A percentile compares a stretch with the other conserved stretches of the same genome.
Evolutionary conservation across 768 basidiomycete genomes (phyloP).

Genomic region (Boletales sp.): DNA sequence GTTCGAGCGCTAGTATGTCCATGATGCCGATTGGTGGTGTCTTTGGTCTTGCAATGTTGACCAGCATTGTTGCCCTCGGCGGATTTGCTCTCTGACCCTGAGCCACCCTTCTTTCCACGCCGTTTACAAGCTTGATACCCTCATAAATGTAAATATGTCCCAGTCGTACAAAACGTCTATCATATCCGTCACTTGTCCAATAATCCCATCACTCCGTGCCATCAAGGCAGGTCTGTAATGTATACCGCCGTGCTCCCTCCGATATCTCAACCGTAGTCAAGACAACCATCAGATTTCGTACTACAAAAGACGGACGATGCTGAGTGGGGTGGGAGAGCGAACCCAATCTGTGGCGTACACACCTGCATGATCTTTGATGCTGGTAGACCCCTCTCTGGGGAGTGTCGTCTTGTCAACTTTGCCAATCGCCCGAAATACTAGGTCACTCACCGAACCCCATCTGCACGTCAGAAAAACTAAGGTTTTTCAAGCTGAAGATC

Average conservation of each 20-base stretch:
- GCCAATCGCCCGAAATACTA: background rate
- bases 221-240: too few species aligned
- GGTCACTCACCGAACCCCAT: conserved; percentile 12
- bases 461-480: conserved; percentile 15
- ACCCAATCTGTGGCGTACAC: background rate
- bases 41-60: conserved; percentile 4
- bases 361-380: conserved; percentile 20
- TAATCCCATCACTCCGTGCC: too few species aligned
- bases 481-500: conserved; percentile 42
- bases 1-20: background rate
- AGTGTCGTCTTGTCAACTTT: background rate
- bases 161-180: too few species aligned
- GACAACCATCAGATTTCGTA: conserved; percentile 24
- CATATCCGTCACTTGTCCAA: too few species aligned
- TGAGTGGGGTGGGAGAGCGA: background rate
- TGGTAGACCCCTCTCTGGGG: conserved; percentile 11
- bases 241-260: too few species aligned
- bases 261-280: too few species aligned
- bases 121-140: too few species aligned
- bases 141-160: too few species aligned
- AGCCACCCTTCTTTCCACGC: background rate
- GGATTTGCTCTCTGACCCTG: background rate
- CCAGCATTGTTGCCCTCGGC: background rate
- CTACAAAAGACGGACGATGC: conserved; percentile 1
- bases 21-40: background rate